Base-by-base conservation (phyloP, 2,329 filamentous ascomycete genomes). In the Tolypocladium tundrense region DNA sequence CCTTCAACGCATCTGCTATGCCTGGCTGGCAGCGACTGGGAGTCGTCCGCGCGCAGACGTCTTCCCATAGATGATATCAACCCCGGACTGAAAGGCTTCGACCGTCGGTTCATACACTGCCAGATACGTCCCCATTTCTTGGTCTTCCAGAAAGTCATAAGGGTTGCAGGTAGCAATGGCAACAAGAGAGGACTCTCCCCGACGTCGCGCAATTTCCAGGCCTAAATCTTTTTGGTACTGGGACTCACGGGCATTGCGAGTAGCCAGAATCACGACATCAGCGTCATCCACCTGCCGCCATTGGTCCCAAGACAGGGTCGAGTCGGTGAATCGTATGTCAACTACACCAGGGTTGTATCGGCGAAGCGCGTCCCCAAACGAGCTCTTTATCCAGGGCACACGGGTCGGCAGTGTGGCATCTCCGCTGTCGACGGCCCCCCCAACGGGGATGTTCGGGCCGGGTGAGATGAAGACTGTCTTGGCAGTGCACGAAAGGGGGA, bases 71-170 rank as follows among this genome's bases (percentile, higher is more conserved):
- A 67, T 39, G 8, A 67, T 53, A 39, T 65, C 60, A 3, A 62
- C 59, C 1, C 60, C 65, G 1, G 64, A 56, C 10, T 58, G 52
- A 51, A 67, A 66, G 0, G 65, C 65, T 24, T 67, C 65, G 13
- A 63, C 56, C 3, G 65, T 67, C 7, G 65, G 65, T 57, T 67
- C 65, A 53, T 67, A 67, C 24, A 66, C 61, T 3, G 61, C 62
- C 50, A 66, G 43, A 40, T 65, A 65, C 3, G 64, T 67, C 56
- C 56, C 48, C 7, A 66, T 57, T 16, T 63, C 57, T 14, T 9
- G 9, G 14, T 63, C 60, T 13, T 67, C 62, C 14, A 67, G 19
- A 31, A 67, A 67, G 37, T 67, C 65, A 43, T 67, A 67, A 4
- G 65, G 65, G 4, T 60, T 62, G 53, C 65, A 67, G 10, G 65